Conservation (phyloP, 345 rosid genomes). For the Brassica nigra region DNA sequence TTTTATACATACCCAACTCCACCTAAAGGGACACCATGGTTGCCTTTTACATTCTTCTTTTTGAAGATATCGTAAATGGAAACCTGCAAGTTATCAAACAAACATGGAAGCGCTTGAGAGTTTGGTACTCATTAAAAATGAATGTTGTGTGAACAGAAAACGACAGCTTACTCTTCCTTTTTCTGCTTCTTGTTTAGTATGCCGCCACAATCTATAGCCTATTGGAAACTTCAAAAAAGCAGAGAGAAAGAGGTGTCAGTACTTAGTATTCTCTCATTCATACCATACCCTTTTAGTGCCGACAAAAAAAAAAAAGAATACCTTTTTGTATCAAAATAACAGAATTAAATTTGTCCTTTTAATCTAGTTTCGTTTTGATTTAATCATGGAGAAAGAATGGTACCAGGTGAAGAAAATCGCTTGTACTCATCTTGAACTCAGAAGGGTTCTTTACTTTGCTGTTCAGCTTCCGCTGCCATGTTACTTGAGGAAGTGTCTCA, state of each 20-base stretch:
- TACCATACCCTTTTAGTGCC: neutral
- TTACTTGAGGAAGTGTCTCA: constrained; percentile 48
- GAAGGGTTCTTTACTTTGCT: constrained; percentile 44
- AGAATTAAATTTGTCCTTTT: neutral
- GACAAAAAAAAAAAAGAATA: neutral
- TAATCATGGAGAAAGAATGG: neutral
- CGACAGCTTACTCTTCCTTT: constrained; percentile 61
- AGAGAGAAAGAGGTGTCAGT: neutral
- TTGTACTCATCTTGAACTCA: constrained; percentile 42
- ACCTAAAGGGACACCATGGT: constrained; percentile 74
- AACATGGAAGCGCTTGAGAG: neutral
- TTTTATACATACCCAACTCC: constrained; percentile 65
- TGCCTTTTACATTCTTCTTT: constrained; percentile 52
- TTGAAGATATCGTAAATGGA: constrained; percentile 54
- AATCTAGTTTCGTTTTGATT: neutral
- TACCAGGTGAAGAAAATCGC: constrained; percentile 63
- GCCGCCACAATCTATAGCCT: constrained; percentile 61
- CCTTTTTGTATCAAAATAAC: neutral
- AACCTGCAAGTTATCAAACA: constrained; percentile 40
- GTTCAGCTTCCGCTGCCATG: constrained; percentile 62
- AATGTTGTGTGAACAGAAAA: neutral
- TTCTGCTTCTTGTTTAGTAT: constrained; percentile 53
- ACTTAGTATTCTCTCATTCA: neutral
- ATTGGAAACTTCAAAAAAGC: constrained; percentile 52
- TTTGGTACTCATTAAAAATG: constrained; percentile 7